These are phyloP conservation scores for Dissoconium aciculare DNA, from an alignment of 2,329 filamentous ascomycete species.

Conservation along the genomic window DNA sequence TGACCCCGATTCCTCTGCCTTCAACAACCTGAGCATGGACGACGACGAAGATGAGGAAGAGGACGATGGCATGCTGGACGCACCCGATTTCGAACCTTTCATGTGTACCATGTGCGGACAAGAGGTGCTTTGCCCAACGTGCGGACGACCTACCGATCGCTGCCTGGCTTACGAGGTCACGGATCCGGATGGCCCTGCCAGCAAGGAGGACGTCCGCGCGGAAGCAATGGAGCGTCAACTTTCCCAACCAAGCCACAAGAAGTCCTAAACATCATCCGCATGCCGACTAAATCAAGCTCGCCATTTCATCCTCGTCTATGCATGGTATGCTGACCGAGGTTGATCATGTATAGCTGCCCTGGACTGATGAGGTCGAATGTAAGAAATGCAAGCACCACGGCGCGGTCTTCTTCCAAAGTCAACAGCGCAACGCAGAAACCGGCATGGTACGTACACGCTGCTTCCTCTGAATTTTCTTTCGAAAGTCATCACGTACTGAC, in stretches of 20 bases:
- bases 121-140: conserved; percentile 39
- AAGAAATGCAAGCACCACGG: conserved; percentile 73
- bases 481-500: conserved; percentile 4
- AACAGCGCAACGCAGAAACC: conserved; percentile 90
- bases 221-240: conserved; percentile 20
- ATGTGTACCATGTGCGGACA: conserved; percentile 46
- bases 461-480: background rate
- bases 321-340: conserved; percentile 1
- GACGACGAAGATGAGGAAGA: conserved; percentile 9
- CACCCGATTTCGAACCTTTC: conserved; percentile 25
- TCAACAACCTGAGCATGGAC: conserved; percentile 12
- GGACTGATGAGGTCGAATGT: conserved; percentile 64
- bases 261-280: conserved; percentile 3
- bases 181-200: conserved; percentile 19
- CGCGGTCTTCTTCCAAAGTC: conserved; percentile 97
- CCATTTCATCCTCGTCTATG: background rate
- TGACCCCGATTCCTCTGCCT: conserved; percentile 26
- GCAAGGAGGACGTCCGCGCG: conserved; percentile 14
- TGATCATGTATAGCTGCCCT: conserved; percentile 54
- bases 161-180: conserved; percentile 33
- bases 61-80: conserved; percentile 12
- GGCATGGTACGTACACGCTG: conserved; percentile 64
- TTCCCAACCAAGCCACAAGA: conserved; percentile 13
- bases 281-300: no score
- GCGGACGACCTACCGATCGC: conserved; percentile 32